Evolutionary conservation across 352 stramenopile species (phyloP).

Genomic region (Phytophthora hibernalis): DNA sequence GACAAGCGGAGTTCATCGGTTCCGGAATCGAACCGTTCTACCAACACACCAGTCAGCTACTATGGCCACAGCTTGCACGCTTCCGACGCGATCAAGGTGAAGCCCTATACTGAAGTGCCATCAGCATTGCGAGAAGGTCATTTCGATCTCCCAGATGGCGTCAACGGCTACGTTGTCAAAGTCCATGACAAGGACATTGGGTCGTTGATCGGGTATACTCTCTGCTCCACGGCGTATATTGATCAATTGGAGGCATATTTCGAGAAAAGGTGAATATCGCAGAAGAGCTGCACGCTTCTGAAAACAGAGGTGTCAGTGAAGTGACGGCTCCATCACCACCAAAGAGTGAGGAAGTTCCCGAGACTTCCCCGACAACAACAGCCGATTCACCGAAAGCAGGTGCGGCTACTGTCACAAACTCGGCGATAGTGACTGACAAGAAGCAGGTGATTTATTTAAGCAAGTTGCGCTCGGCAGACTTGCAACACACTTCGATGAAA

Average conservation of each 20-base stretch:
- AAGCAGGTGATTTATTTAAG: slow-evolving; percentile 68
- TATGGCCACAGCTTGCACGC: slow-evolving; percentile 36
- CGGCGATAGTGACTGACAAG: slow-evolving; percentile 38
- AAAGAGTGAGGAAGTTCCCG: slow-evolving; percentile 25
- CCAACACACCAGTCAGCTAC: slow-evolving; percentile 29
- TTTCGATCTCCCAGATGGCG: slow-evolving; percentile 70
- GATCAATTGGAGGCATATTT: slow-evolving; percentile 76
- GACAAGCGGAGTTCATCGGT: slow-evolving; percentile 44
- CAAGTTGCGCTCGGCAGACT: slow-evolving; percentile 69
- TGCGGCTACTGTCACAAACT: slow-evolving; percentile 12
- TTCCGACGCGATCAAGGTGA: slow-evolving; percentile 57
- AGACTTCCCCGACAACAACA: slow-evolving; percentile 4
- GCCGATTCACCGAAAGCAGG: slow-evolving; percentile 9
- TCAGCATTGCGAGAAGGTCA: slow-evolving; percentile 63
- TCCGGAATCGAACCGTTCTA: slow-evolving; percentile 48
- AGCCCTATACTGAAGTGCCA: slow-evolving; percentile 61
- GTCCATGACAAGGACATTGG: slow-evolving; percentile 85
- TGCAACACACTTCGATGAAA: slow-evolving; percentile 85
- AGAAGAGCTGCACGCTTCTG: slow-evolving; percentile 48
- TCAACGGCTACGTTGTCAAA: slow-evolving; percentile 84
- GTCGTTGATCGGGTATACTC: slow-evolving; percentile 82
- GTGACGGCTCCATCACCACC: slow-evolving; percentile 24
- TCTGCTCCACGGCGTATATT: slow-evolving; percentile 78
- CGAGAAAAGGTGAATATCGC: slow-evolving; percentile 55
- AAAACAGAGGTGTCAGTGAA: slow-evolving; percentile 32